Conservation (phyloP, 2,329 filamentous ascomycete species). For the Pyricularia sp. region DNA sequence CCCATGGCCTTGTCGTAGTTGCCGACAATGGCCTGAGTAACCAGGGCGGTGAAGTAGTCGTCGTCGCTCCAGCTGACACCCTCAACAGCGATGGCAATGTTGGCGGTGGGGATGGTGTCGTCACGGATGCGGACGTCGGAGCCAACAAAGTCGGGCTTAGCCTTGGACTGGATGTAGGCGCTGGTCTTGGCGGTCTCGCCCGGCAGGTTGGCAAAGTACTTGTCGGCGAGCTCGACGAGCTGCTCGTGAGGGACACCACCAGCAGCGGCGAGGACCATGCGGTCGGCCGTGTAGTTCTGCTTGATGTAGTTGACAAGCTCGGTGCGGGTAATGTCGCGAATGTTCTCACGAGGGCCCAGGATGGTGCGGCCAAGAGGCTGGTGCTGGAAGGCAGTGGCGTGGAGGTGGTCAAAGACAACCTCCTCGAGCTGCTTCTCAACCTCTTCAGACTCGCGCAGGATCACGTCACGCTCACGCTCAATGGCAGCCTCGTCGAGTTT, state of each 20-base stretch:
- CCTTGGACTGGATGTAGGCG: constrained; percentile 66
- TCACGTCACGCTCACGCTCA: constrained; percentile 96
- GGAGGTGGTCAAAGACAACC: constrained; percentile 97
- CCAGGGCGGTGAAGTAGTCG: constrained; percentile 96
- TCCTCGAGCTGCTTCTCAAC: constrained; percentile 99
- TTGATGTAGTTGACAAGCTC: constrained; percentile 96
- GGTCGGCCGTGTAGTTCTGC: constrained; percentile 98
- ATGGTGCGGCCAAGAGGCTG: constrained; percentile 97
- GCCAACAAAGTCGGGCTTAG: constrained; percentile 87
- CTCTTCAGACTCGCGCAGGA: constrained; percentile 96
- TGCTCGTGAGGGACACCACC: constrained; percentile 89
- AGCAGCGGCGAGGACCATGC: constrained; percentile 95
- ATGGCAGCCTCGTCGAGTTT: constrained; percentile 89
- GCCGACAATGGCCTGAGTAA: constrained; percentile 95
- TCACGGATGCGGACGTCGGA: constrained; percentile 93
- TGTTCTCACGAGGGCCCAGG: constrained; percentile 95
- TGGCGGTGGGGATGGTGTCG: constrained; percentile 88
- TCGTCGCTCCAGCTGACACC: constrained; percentile 99
- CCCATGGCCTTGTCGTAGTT: constrained; percentile 99
- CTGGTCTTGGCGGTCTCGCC: constrained; percentile 60
- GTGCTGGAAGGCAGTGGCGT: constrained; percentile 93
- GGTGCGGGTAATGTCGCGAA: constrained; percentile 82
- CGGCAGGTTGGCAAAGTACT: constrained; percentile 79
- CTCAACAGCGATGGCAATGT: constrained; percentile 97
- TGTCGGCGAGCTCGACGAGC: constrained; percentile 90